Evolutionary conservation across 192 early-diverging fungal genomes (phyloP).

Genomic region (Gonapodya sp.): DNA sequence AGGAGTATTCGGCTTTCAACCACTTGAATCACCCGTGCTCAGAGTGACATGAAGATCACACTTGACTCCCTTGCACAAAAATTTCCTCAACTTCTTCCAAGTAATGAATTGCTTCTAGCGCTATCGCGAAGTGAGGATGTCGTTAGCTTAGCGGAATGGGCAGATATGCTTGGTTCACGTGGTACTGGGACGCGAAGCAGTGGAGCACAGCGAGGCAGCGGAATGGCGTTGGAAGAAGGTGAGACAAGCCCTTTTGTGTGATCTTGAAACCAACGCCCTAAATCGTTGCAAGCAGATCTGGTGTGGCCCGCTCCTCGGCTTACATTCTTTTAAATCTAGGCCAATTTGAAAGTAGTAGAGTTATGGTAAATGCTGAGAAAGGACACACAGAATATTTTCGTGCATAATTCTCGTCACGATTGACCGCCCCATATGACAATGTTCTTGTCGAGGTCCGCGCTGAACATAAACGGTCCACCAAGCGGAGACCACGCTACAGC

Average conservation of each 20-base stretch:
- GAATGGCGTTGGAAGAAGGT: background rate
- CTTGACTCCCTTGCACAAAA: background rate
- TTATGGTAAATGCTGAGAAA: too few relatives aligned
- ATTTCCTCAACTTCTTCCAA: background rate
- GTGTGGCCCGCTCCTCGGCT: background rate
- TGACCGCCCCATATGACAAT: background rate
- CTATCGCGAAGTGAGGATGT: background rate
- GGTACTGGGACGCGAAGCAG: background rate
- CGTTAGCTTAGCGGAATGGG: background rate
- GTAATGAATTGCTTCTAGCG: background rate
- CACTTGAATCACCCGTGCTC: too few relatives aligned
- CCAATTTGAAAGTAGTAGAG: too few relatives aligned
- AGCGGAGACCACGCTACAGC: slow-evolving; percentile 4
- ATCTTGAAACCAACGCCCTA: background rate
- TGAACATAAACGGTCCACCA: background rate
- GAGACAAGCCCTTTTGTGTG: background rate
- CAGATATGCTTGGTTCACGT: background rate
- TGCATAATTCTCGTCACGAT: too few relatives aligned
- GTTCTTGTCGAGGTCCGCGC: background rate
- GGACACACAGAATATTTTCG: too few relatives aligned
- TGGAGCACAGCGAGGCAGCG: background rate
- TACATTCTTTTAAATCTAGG: background rate
- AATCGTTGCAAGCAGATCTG: background rate
- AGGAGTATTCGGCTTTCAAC: too few relatives aligned
- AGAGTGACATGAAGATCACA: background rate